Evolutionary conservation across 2,329 filamentous ascomycete genomes (phyloP).

Genomic region (Fusarium papillatum): DNA sequence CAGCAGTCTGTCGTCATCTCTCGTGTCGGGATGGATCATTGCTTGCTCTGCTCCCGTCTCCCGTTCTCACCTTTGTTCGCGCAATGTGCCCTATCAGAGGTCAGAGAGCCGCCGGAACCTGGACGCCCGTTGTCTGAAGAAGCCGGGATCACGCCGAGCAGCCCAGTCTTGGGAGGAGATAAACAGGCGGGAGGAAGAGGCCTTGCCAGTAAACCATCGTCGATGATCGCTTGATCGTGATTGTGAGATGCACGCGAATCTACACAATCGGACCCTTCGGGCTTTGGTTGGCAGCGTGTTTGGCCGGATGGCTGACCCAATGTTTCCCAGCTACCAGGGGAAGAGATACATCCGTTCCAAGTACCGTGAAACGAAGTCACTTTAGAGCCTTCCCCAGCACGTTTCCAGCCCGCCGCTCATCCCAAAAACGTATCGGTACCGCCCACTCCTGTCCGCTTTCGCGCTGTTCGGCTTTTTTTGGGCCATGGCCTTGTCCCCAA

Average conservation of each 20-base stretch:
- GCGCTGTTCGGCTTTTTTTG: slow-evolving; percentile 41
- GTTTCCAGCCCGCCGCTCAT: slow-evolving; percentile 40
- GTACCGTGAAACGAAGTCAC: slow-evolving; percentile 40
- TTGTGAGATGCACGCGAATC: slow-evolving; percentile 25
- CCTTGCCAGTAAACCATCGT: slow-evolving; percentile 19
- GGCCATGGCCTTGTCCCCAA: slow-evolving; percentile 36
- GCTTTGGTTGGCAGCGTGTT: slow-evolving; percentile 11
- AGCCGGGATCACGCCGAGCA: slow-evolving; percentile 11
- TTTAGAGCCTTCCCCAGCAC: slow-evolving; percentile 38
- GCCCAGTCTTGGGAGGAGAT: slow-evolving; percentile 9
- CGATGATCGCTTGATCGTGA: slow-evolving; percentile 32
- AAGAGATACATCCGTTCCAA: slow-evolving; percentile 27
- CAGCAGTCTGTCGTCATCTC: slow-evolving; percentile 34
- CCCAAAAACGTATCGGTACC: slow-evolving; percentile 44
- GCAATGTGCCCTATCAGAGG: slow-evolving; percentile 13
- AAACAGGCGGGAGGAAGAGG: neutral
- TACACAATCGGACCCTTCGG: slow-evolving; percentile 15
- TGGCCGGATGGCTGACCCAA: slow-evolving; percentile 22
- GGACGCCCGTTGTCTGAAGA: neutral
- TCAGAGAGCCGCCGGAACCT: neutral
- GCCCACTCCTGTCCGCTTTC: slow-evolving; percentile 43
- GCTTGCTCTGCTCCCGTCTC: slow-evolving; percentile 21
- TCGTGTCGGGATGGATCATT: slow-evolving; percentile 1
- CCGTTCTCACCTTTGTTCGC: slow-evolving; percentile 4
- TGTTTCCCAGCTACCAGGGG: slow-evolving; percentile 25